phyloP scores from a whole-genome alignment of 202 grass and related monocot species.

The Panicum virgatum region DNA sequence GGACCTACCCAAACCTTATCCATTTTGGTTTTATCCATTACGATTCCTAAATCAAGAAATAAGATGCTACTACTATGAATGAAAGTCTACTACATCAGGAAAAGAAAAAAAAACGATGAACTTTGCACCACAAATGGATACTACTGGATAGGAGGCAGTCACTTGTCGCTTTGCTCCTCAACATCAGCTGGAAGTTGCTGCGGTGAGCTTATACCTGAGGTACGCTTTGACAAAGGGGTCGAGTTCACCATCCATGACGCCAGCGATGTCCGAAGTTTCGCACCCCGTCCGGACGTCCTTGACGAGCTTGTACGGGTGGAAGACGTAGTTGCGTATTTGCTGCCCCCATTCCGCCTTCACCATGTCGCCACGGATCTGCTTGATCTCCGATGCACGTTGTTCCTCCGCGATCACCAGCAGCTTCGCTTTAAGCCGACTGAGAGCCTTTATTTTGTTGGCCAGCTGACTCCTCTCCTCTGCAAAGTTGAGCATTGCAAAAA shows the following conservation, averaged over 20 bases:
- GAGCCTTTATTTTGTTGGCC: constrained; percentile 89
- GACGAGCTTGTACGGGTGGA: constrained; percentile 97
- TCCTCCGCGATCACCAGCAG: constrained; percentile 82
- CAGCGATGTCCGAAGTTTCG: constrained; percentile 70
- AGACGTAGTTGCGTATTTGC: constrained; percentile 97
- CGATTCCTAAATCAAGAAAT: neutral
- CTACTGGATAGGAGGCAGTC: neutral
- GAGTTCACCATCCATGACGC: constrained; percentile 86
- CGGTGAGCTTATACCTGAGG: constrained; percentile 61
- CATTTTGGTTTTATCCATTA: neutral
- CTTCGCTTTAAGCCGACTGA: constrained; percentile 85
- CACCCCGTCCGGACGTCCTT: constrained; percentile 78
- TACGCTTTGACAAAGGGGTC: constrained; percentile 83
- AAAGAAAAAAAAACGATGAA: neutral
- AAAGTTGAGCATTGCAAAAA: constrained; percentile 16
- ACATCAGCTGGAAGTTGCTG: constrained; percentile 10
- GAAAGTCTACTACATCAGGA: neutral
- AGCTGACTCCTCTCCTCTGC: constrained; percentile 92
- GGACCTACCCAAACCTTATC: no score
- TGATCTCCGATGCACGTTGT: constrained; percentile 91
- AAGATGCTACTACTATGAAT: neutral
- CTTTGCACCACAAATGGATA: neutral
- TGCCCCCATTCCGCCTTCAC: constrained; percentile 99
- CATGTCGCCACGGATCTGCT: constrained; percentile 81
- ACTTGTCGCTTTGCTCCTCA: constrained; percentile 6